Percentiles rank a stretch among this genome's conserved stretches.
phyloP scores from a whole-genome alignment of 192 early-diverging fungal genomes.

The Coemansia javaensis region DNA sequence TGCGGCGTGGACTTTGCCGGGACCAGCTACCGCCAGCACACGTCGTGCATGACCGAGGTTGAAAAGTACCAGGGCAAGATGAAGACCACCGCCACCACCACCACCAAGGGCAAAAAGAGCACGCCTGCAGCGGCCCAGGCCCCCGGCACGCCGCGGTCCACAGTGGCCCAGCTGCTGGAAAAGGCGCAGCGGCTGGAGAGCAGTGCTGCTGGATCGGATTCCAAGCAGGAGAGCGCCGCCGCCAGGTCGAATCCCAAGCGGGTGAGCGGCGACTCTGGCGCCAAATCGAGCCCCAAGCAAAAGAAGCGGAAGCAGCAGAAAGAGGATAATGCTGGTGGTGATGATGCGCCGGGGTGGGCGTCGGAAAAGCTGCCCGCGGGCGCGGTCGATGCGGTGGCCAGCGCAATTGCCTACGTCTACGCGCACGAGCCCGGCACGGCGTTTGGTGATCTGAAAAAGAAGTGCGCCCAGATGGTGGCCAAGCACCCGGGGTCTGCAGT shows the following conservation, averaged over 20 bases:
- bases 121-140: neutral
- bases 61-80: constrained; percentile 80
- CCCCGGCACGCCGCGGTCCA: constrained; percentile 10
- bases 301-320: constrained; percentile 25
- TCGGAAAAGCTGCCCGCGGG: constrained; percentile 4
- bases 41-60: constrained; percentile 84
- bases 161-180: constrained; percentile 34
- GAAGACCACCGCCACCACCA: constrained; percentile 17
- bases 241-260: neutral
- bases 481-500: constrained; percentile 18
- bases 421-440: neutral
- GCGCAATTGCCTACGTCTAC: constrained; percentile 14
- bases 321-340: constrained; percentile 10
- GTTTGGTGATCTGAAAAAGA: constrained; percentile 28
- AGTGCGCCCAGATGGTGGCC: constrained; percentile 22
- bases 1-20: constrained; percentile 81
- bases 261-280: too few relatives aligned
- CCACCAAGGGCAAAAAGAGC: neutral
- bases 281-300: too few relatives aligned
- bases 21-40: constrained; percentile 72
- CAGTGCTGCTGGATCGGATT: neutral
- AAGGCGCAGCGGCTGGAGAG: constrained; percentile 15
- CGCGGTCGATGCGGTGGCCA: constrained; percentile 16
- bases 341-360: constrained; percentile 18
- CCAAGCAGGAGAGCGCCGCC: neutral